These are phyloP conservation scores for Articulospora tetracladia DNA, from an alignment of 495 filamentous ascomycete species.

Conservation along the genomic window DNA sequence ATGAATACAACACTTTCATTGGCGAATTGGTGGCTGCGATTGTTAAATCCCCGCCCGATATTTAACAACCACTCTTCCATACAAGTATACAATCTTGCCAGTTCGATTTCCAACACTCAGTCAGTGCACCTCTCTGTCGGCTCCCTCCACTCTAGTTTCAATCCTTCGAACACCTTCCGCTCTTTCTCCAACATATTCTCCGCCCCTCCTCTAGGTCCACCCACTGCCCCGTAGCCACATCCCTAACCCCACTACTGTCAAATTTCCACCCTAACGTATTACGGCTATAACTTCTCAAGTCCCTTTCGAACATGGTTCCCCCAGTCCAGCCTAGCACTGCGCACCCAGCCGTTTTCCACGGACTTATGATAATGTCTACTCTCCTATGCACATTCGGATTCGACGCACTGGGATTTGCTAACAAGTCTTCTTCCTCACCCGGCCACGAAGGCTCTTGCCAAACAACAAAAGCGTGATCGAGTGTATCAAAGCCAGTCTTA, in stretches of 20 bases:
- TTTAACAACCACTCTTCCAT: too few relatives aligned
- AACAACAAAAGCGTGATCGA: slow-evolving; percentile 90
- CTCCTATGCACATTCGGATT: slow-evolving; percentile 77
- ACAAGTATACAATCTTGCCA: too few relatives aligned
- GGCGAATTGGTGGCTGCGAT: too few relatives aligned
- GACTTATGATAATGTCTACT: slow-evolving; percentile 91
- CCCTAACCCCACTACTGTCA: slow-evolving; percentile 81
- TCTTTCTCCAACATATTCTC: slow-evolving; percentile 46
- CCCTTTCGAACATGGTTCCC: slow-evolving; percentile 84
- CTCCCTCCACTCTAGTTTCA: slow-evolving; percentile 70
- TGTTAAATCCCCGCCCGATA: too few relatives aligned
- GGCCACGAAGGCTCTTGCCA: slow-evolving; percentile 79
- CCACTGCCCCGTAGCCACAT: slow-evolving; percentile 56
- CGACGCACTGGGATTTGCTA: slow-evolving; percentile 33
- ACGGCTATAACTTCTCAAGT: slow-evolving; percentile 78
- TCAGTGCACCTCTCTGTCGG: slow-evolving; percentile 76
- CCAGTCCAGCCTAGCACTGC: slow-evolving; percentile 87
- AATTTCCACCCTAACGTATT: slow-evolving; percentile 74
- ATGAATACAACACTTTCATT: too few relatives aligned
- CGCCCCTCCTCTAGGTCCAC: slow-evolving; percentile 56
- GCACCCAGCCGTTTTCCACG: slow-evolving; percentile 84
- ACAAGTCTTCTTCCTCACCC: slow-evolving; percentile 29
- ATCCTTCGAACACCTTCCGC: slow-evolving; percentile 70
- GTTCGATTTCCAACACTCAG: slow-evolving; percentile 37
- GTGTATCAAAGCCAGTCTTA: slow-evolving; percentile 67